phyloP scores from a whole-genome alignment of 768 basidiomycete genomes.

The Nevesoporus exiguus region DNA sequence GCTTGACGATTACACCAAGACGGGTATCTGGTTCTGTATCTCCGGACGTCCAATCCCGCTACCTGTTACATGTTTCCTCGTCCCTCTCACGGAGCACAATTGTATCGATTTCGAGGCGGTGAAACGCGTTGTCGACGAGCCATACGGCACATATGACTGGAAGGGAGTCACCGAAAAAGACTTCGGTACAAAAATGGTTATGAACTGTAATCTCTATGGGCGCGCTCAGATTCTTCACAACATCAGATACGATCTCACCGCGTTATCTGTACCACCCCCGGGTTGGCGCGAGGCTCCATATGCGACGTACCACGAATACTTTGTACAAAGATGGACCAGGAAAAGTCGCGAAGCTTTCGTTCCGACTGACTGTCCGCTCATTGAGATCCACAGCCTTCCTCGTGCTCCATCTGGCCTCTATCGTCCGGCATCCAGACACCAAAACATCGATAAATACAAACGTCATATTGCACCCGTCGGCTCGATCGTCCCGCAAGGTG shows the following conservation, averaged over 20 bases:
- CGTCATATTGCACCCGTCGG: conserved; percentile 24
- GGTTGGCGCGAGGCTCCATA: conserved; percentile 48
- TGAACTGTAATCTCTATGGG: conserved; percentile 54
- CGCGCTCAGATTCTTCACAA: conserved; percentile 52
- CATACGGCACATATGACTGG: conserved; percentile 57
- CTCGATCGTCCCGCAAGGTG: conserved; percentile 40
- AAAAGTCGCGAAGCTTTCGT: conserved; percentile 43
- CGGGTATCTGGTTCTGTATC: conserved; percentile 59
- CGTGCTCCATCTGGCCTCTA: conserved; percentile 43
- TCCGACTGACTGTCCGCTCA: conserved; percentile 54
- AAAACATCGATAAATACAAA: conserved; percentile 27
- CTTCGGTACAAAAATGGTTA: conserved; percentile 49
- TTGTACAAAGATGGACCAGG: conserved; percentile 50
- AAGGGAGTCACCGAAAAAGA: conserved; percentile 44
- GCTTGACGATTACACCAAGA: conserved; percentile 65
- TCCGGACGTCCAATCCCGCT: conserved; percentile 52
- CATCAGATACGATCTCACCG: conserved; percentile 64
- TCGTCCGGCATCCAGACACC: conserved; percentile 26
- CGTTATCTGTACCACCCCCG: conserved; percentile 51
- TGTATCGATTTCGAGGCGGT: conserved; percentile 61
- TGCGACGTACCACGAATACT: conserved; percentile 60
- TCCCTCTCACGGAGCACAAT: conserved; percentile 52
- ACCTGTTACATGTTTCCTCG: conserved; percentile 58
- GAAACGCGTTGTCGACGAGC: conserved; percentile 44
- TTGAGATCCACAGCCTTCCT: conserved; percentile 50